phyloP scores from a whole-genome alignment of 2,329 filamentous ascomycete species.

The Paecilomyces dactylethromorphus region DNA sequence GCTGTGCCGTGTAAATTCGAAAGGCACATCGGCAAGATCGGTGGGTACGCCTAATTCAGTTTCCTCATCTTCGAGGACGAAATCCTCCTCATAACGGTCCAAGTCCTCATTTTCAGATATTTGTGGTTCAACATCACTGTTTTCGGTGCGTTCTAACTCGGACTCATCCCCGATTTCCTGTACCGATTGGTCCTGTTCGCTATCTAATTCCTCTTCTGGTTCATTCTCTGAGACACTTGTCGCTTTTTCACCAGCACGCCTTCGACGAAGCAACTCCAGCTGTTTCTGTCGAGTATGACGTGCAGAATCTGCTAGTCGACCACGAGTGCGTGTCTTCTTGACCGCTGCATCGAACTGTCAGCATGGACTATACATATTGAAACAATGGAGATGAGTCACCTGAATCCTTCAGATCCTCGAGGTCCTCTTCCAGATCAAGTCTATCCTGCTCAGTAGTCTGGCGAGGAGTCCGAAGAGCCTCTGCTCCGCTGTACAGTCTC shows the following conservation, averaged over 20 bases:
- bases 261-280: constrained; percentile 36
- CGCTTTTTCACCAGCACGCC: constrained; percentile 35
- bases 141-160: constrained; percentile 8
- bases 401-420: constrained; percentile 39
- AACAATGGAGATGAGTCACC: constrained; percentile 15
- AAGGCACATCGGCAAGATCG: constrained; percentile 49
- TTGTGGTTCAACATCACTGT: constrained; percentile 25
- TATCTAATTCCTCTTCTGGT: constrained; percentile 12
- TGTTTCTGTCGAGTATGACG: constrained; percentile 33
- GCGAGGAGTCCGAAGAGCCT: constrained; percentile 17
- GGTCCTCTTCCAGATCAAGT: constrained; percentile 39
- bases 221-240: constrained; percentile 19
- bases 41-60: constrained; percentile 52
- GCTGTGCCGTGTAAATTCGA: constrained; percentile 61
- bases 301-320: constrained; percentile 30
- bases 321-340: constrained; percentile 35
- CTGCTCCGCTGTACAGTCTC: constrained; percentile 8
- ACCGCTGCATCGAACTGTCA: constrained; percentile 21
- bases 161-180: constrained; percentile 11
- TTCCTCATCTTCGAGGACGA: constrained; percentile 59
- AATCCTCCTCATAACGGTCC: constrained; percentile 56
- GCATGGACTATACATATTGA: neutral
- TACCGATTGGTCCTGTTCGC: constrained; percentile 10
- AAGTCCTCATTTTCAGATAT: constrained; percentile 36
- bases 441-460: constrained; percentile 23